Base-by-base conservation (phyloP, 805 yeast genomes). In the Hermanozyma aechmeae region DNA sequence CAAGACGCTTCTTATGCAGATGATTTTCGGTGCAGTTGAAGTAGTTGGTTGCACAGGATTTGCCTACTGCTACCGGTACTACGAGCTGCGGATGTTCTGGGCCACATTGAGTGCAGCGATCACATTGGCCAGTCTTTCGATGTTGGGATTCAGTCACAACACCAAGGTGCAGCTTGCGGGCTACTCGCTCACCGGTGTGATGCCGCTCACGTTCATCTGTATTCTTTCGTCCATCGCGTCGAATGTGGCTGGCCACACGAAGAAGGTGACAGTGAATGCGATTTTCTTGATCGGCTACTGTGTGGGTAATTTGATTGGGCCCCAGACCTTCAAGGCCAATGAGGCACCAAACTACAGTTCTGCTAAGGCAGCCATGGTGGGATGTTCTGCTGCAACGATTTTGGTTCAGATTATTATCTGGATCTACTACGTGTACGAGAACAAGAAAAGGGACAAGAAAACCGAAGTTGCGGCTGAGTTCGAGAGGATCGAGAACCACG, bases 31-130 rank as follows among this genome's bases (percentile, higher is more conserved):
- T 23, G 71, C 67, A 3, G 65, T 68, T 9, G 73, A 63, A 35
- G 42, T 59, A 15, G 53, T 53, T 15, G 68, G 65, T 1, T 53
- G 58, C 39, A 44, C 51, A 27, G 32, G 51, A 5, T 52, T 58
- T 26, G 54, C 53, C 13, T 39, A 38, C 27, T 35, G 39, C 27
- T 44, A 51, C 19, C 35, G 43, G 13, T 52, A 37, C 30, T 38
- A 50, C 30, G 84, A 65, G 16, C 63, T 59, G 25, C 95, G 64
- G 20, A 89, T 66, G 31, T 84, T 85, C 33, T 71, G 80, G 1
- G 92, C 92, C 44, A 89, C 50, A 15, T 25, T 47, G 14, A 46
- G 46, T 7, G 30, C 45, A 12, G 31, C 40, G 5, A 22, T 57
- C n/a, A 43, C 47, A 6, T 24, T 57, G 7, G 21, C 39, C 23